phyloP scores from a whole-genome alignment of 192 early-diverging fungal genomes.

The Umbelopsis sp. region DNA sequence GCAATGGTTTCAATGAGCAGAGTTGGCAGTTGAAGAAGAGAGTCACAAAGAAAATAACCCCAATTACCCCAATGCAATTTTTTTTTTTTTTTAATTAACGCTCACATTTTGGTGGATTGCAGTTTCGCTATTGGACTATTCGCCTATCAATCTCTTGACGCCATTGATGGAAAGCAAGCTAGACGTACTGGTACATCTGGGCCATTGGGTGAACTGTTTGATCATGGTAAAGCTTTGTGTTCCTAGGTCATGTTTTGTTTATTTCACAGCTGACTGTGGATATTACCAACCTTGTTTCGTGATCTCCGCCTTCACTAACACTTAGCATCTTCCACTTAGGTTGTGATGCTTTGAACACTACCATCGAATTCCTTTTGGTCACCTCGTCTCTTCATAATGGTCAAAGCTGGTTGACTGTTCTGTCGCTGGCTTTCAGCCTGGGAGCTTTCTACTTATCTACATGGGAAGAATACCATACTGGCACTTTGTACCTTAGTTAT shows the following conservation, averaged over 20 bases:
- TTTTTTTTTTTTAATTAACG: not conserved
- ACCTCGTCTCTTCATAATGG: slow-evolving; percentile 69
- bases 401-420: slow-evolving; percentile 70
- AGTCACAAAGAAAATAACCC: not conserved
- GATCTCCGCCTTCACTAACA: not conserved
- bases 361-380: slow-evolving; percentile 58
- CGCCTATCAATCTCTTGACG: slow-evolving; percentile 88
- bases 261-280: not conserved
- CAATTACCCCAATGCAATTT: slow-evolving; percentile 10
- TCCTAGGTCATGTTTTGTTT: slow-evolving; percentile 3
- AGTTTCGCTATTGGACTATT: slow-evolving; percentile 79
- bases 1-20: not conserved
- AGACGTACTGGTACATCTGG: slow-evolving; percentile 83
- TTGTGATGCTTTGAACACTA: slow-evolving; percentile 62
- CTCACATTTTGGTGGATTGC: not conserved
- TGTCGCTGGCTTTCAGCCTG: slow-evolving; percentile 33
- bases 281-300: no score
- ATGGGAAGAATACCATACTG: slow-evolving; percentile 95
- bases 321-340: slow-evolving; percentile 28
- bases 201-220: slow-evolving; percentile 94
- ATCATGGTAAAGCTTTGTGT: slow-evolving; percentile 84
- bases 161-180: slow-evolving; percentile 96
- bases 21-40: not conserved
- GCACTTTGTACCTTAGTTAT: slow-evolving; percentile 78
- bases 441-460: slow-evolving; percentile 86